A percentile compares a stretch with the other conserved stretches of the same genome.
These are phyloP conservation scores for Bassia scoparia DNA, from an alignment of 148 eudicot species.

Conservation along the genomic window DNA sequence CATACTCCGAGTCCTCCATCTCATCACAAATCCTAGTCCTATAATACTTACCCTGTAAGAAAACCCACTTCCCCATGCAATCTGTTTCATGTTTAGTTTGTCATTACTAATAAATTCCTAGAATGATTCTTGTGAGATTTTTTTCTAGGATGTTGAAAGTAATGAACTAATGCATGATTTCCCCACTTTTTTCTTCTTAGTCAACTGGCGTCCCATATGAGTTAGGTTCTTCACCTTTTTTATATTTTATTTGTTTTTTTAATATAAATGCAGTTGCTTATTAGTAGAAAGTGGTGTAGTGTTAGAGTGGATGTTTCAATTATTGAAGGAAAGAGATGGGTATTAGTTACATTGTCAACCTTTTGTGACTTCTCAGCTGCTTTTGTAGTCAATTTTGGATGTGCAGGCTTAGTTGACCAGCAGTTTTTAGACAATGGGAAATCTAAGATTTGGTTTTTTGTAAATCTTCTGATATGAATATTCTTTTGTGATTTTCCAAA, in stretches of 20 bases:
- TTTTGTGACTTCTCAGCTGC: background rate
- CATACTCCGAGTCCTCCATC: conserved; percentile 42
- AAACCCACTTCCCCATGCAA: too few species aligned
- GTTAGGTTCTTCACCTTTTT: conserved; percentile 8
- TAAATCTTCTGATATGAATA: background rate
- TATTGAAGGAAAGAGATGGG: background rate
- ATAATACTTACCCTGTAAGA: conserved; percentile 44
- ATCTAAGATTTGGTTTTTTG: background rate
- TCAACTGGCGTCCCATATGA: conserved; percentile 3
- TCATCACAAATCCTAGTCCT: conserved; percentile 48
- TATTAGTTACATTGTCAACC: conserved; percentile 14
- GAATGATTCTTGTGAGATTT: background rate
- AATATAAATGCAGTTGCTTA: background rate
- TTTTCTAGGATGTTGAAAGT: conserved; percentile 3
- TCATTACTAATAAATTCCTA: background rate
- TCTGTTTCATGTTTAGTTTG: background rate
- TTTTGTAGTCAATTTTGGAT: background rate
- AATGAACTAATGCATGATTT: background rate
- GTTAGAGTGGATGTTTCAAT: conserved; percentile 2
- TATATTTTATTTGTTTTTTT: too few species aligned
- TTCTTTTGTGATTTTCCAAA: background rate
- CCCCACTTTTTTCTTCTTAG: background rate
- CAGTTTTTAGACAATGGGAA: background rate
- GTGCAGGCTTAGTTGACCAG: conserved; percentile 7
- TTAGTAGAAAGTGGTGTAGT: conserved; percentile 22